Evolutionary conservation across 2,329 filamentous ascomycete genomes (phyloP), one percentile per base, ranked within the genome.

Genomic region (Septoria petroselini): DNA sequence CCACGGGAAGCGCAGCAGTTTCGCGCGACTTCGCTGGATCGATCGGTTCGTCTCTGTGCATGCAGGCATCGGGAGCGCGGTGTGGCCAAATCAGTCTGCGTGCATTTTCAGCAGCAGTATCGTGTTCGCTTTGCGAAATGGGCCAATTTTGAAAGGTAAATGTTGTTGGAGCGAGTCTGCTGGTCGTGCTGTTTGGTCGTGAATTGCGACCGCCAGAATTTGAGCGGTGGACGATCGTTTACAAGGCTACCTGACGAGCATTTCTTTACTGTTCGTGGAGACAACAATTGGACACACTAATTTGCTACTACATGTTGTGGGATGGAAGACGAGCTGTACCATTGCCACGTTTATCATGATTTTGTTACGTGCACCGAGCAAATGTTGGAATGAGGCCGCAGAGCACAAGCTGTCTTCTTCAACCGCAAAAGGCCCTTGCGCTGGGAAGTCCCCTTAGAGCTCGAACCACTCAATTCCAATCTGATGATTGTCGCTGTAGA

Each of bases 401-500:
- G 23, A 27, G 9, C 23, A 27, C 23, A 27, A 27, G 23, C 23
- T 27, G 23, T 27, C 23, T 27, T 27, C 23, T 27, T 27, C 23
- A 27, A 27, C 23, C 23, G 23, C 23, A 27, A 27, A 9, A 27
- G 23, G 43, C 34, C 43, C 43, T 46, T 46, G 43, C 43, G 23
- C 37, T 29, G 14, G 23, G 31, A 33, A 33, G 40, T 42, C 23
- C 17, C 23, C 43, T 33, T 33, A 46, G 43, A 46, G 33, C 37
- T 30, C 40, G 30, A 15, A 25, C 40, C 30, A 42, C 25, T 15
- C 40, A 42, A 42, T 30, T 18, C 40, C 31, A 25, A 14, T 27
- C 40, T 42, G 40, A 14, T 19, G 43, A 46, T 38, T 34, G 43
- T 46, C 43, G 29, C 33, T 25, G 43, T 46, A 46, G 34, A 46